These are phyloP conservation scores for Auricularia heimuer DNA, from an alignment of 768 basidiomycete genomes.

Conservation along the genomic window DNA sequence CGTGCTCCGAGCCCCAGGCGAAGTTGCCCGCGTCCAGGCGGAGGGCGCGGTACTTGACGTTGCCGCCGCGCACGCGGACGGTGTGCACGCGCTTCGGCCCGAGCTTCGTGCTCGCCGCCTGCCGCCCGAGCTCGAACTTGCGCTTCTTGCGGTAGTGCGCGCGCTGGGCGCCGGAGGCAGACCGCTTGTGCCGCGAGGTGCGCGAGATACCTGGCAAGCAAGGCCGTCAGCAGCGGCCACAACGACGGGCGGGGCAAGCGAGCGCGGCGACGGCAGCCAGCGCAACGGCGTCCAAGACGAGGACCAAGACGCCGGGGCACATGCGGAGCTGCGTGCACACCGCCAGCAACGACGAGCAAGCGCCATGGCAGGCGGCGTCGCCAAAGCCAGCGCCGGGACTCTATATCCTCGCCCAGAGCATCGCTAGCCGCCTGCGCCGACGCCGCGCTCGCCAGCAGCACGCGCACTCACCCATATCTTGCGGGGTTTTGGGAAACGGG, in stretches of 20 bases:
- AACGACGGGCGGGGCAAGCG: too few species aligned
- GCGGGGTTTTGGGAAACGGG: not conserved
- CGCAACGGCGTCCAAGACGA: too few species aligned
- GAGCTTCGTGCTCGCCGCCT: constrained; percentile 94
- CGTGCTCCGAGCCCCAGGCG: constrained; percentile 94
- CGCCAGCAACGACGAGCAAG: too few species aligned
- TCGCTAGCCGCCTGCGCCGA: too few species aligned
- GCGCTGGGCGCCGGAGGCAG: constrained; percentile 83
- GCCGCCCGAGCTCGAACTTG: constrained; percentile 99
- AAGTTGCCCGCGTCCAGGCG: constrained; percentile 97
- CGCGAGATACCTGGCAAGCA: constrained; percentile 78
- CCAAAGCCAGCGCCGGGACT: too few species aligned
- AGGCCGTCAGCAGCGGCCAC: too few species aligned
- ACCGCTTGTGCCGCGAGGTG: constrained; percentile 94
- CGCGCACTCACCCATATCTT: not conserved
- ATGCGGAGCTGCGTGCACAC: too few species aligned
- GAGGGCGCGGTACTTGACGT: constrained; percentile 89
- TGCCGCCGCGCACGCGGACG: constrained; percentile 93
- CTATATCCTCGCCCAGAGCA: too few species aligned
- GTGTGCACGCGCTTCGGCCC: constrained; percentile 91
- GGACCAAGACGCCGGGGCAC: too few species aligned
- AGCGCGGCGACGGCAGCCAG: too few species aligned
- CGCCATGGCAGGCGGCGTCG: too few species aligned
- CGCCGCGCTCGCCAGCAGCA: too few species aligned
- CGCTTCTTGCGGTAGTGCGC: constrained; percentile 99